Evolutionary conservation across 2,329 filamentous ascomycete species (phyloP).

Genomic region (Colletotrichum theobromicola): DNA sequence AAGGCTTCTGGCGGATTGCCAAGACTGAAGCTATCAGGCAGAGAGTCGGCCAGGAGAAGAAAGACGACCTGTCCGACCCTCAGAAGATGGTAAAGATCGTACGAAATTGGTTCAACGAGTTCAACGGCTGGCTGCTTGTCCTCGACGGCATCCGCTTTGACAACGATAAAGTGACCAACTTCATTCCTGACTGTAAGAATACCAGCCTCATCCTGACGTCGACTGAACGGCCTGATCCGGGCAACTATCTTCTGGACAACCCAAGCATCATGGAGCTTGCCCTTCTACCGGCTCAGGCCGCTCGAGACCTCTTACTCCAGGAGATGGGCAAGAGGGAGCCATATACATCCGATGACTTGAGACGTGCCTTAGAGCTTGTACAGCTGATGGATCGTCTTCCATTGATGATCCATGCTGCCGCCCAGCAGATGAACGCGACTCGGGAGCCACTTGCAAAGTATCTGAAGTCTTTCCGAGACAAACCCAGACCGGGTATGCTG

Average conservation of each 20-base stretch:
- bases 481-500: conserved; percentile 57
- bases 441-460: conserved; percentile 67
- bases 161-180: conserved; percentile 58
- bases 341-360: conserved; percentile 56
- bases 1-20: conserved; percentile 71
- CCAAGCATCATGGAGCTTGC: conserved; percentile 61
- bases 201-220: conserved; percentile 74
- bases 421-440: conserved; percentile 64
- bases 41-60: conserved; percentile 37
- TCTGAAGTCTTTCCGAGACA: conserved; percentile 59
- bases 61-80: conserved; percentile 40
- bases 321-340: conserved; percentile 66
- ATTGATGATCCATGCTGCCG: conserved; percentile 71
- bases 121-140: conserved; percentile 70
- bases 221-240: conserved; percentile 61
- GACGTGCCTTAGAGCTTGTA: conserved; percentile 66
- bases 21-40: conserved; percentile 58
- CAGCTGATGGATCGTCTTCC: conserved; percentile 68
- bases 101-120: conserved; percentile 64
- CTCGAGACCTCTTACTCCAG: conserved; percentile 64
- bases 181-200: conserved; percentile 67
- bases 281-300: conserved; percentile 60
- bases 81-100: conserved; percentile 61
- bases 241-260: conserved; percentile 63
- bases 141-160: conserved; percentile 72